phyloP scores from a whole-genome alignment of 768 basidiomycete species.

The Epithele typhae region DNA sequence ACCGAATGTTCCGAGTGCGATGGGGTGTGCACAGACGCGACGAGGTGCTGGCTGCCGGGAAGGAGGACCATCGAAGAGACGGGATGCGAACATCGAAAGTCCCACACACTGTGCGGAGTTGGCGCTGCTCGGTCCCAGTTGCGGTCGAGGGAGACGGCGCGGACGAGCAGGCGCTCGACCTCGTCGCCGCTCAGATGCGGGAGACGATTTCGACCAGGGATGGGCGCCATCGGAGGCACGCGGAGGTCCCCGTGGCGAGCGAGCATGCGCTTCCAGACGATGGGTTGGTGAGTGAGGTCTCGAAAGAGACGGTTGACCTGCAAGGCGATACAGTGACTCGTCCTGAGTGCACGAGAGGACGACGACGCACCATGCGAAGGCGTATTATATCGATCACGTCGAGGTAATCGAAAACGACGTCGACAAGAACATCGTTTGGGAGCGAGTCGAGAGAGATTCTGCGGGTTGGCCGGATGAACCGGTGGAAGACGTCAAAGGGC shows the following conservation, averaged over 20 bases:
- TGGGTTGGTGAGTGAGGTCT: conserved; percentile 59
- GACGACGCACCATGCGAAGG: too few relatives aligned
- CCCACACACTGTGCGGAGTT: conserved; percentile 21
- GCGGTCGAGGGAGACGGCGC: conserved; percentile 55
- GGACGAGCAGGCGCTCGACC: conserved; percentile 54
- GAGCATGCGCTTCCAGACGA: conserved; percentile 67
- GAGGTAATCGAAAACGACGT: too few relatives aligned
- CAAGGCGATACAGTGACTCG: too few relatives aligned
- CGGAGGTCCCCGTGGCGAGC: conserved; percentile 49
- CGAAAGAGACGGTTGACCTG: conserved; percentile 60
- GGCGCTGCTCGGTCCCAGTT: conserved; percentile 50
- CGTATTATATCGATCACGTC: too few relatives aligned
- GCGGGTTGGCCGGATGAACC: too few relatives aligned
- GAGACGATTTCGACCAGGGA: conserved; percentile 40
- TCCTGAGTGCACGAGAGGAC: too few relatives aligned
- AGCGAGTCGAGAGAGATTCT: too few relatives aligned
- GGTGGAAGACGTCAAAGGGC: too few relatives aligned
- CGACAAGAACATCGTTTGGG: too few relatives aligned
- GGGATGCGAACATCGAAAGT: conserved; percentile 29
- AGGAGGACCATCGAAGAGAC: conserved; percentile 53
- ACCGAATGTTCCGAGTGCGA: conserved; percentile 42
- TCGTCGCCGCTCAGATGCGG: conserved; percentile 32
- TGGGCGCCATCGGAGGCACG: conserved; percentile 58
- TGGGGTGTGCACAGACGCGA: conserved; percentile 52
- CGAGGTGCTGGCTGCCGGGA: conserved; percentile 64